These are phyloP conservation scores for Tylopilus vinaceipallidus DNA, from an alignment of 768 basidiomycete species.

Conservation along the genomic window DNA sequence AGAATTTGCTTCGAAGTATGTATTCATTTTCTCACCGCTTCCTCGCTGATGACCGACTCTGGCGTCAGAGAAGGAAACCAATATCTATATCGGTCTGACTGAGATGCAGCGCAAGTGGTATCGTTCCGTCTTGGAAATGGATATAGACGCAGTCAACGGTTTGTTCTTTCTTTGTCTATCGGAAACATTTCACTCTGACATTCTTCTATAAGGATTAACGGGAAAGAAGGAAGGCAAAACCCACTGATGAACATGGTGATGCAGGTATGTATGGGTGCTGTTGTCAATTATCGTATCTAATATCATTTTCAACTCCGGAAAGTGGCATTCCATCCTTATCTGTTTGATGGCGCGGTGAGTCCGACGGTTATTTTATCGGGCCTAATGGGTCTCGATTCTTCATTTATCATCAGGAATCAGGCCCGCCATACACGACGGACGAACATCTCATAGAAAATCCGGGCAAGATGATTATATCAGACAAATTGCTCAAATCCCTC, in stretches of 20 bases:
- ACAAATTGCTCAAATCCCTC: slow-evolving; percentile 86
- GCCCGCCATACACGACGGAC: slow-evolving; percentile 97
- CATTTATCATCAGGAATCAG: slow-evolving; percentile 69
- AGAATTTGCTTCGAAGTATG: slow-evolving; percentile 87
- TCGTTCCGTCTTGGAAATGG: slow-evolving; percentile 91
- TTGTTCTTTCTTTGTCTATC: slow-evolving; percentile 15
- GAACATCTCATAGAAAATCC: slow-evolving; percentile 93
- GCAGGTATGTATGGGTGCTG: no score
- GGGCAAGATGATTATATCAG: slow-evolving; percentile 97
- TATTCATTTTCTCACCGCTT: background rate
- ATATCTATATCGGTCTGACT: slow-evolving; percentile 94
- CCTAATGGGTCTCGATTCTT: background rate
- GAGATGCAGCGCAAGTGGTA: slow-evolving; percentile 99
- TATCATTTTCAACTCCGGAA: slow-evolving; percentile 54
- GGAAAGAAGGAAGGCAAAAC: slow-evolving; percentile 99
- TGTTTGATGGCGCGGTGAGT: slow-evolving; percentile 87
- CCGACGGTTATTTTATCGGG: background rate
- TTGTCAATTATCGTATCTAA: no score
- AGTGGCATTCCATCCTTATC: slow-evolving; percentile 88
- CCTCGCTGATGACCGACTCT: background rate
- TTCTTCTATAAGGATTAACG: slow-evolving; percentile 59
- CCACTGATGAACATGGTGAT: slow-evolving; percentile 98
- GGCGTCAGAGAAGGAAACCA: slow-evolving; percentile 89
- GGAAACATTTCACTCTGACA: background rate
- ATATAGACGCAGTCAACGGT: slow-evolving; percentile 98